Percentiles rank a stretch among this genome's conserved stretches.
Conservation (phyloP, 2,329 filamentous ascomycete genomes). For the Pyricularia sp. region DNA sequence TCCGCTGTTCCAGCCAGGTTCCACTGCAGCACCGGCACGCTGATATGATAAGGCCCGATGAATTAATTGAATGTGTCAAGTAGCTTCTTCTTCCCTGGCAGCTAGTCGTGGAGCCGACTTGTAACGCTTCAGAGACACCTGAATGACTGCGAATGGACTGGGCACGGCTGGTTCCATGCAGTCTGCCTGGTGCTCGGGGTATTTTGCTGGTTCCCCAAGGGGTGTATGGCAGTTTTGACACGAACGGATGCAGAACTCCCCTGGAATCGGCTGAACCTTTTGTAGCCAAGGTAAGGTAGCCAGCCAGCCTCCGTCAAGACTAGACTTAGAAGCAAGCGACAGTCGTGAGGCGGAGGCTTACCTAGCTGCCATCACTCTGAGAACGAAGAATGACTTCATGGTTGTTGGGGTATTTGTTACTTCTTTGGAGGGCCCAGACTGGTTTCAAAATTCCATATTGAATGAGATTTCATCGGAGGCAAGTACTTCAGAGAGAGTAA, state of each 20-base stretch:
- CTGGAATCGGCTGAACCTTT: background rate
- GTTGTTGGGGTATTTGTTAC: background rate
- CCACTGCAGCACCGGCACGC: background rate
- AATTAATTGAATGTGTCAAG: background rate
- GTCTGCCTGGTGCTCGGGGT: background rate
- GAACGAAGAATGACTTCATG: background rate
- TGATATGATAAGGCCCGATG: background rate
- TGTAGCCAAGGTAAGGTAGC: background rate
- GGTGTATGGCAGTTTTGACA: background rate
- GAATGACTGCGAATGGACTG: background rate
- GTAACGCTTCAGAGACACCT: background rate
- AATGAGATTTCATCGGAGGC: background rate
- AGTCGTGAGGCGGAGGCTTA: background rate
- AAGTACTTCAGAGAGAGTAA: background rate
- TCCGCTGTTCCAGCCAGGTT: background rate
- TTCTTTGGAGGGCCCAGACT: background rate
- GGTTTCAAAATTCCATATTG: background rate
- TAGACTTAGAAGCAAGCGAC: background rate
- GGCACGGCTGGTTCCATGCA: background rate
- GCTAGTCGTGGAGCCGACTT: background rate
- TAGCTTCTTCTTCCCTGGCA: background rate
- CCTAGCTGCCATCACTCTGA: background rate
- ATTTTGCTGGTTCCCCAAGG: background rate
- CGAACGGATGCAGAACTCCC: background rate
- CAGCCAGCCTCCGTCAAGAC: background rate